phyloP scores from a whole-genome alignment of 306 rosid species.

The Dryas alaskensis region DNA sequence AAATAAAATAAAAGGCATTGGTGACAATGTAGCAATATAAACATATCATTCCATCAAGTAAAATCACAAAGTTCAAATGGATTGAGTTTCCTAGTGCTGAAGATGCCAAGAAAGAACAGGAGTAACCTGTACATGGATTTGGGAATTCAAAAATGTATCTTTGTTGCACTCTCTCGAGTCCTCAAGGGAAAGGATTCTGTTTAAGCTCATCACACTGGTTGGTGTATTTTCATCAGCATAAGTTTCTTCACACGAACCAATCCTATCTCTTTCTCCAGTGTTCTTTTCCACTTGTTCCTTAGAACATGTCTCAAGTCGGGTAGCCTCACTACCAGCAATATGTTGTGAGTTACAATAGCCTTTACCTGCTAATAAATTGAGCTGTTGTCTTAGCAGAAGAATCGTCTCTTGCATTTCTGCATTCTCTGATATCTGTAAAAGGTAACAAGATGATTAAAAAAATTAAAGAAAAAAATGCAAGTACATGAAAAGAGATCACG shows the following conservation, averaged over 20 bases:
- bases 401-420: conserved; percentile 74
- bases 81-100: conserved; percentile 13
- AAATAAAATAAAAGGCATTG: conserved; percentile 16
- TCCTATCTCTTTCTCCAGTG: conserved; percentile 28
- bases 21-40: conserved; percentile 11
- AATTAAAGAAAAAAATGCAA: conserved; percentile 10
- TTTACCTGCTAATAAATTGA: conserved; percentile 5
- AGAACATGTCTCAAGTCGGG: conserved; percentile 17
- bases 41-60: conserved; percentile 1
- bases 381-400: conserved; percentile 59
- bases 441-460: conserved; percentile 10
- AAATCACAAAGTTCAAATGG: conserved; percentile 4
- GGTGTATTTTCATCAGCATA: conserved; percentile 46
- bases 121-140: conserved; percentile 60
- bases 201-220: conserved; percentile 49
- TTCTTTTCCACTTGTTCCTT: conserved; percentile 33
- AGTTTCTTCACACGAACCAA: conserved; percentile 34
- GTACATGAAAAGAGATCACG: conserved; percentile 15
- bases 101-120: conserved; percentile 18
- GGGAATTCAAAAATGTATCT: conserved; percentile 40
- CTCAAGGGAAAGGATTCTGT: conserved; percentile 45
- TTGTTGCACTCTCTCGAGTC: conserved; percentile 41
- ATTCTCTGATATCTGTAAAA: conserved; percentile 54
- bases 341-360: conserved; percentile 13
- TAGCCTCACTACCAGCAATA: conserved; percentile 30